Base-by-base conservation (phyloP, 2,329 filamentous ascomycete species). In the Colletotrichum tamarilloi region DNA sequence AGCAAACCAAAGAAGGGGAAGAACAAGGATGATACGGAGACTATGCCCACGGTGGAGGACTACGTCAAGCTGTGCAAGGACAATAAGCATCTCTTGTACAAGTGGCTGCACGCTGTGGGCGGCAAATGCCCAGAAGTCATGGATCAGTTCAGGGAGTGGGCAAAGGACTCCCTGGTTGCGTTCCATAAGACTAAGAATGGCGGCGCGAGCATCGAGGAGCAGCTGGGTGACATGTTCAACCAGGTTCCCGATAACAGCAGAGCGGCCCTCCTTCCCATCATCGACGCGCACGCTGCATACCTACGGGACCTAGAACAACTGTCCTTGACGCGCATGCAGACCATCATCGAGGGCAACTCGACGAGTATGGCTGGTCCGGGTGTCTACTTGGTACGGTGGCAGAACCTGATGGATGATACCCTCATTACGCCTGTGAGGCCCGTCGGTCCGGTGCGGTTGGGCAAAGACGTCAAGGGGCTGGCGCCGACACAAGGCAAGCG, bases 311-410 rank as follows among this genome's bases (percentile, higher is more conserved):
- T 94, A 1, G 85, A 88, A 67, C 75, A 81, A 0, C 84, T 89
- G 1, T 94, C 92, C 0, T 81, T 81, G 1, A 77, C 81, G 0
- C 88, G 89, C 2, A 87, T 93, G 73, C 87, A 90, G 66, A 81
- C 82, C 1, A 87, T 94, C 28, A 84, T 94, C 57, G 85, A 86
- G 67, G 78, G 78, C 1, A 74, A 78, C 5, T 77, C 78, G 58
- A 68, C 66, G 42, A 76, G 63, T 55, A 75, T 88, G 66, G 86
- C 86, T 28, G 93, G 93, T 0, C 93, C 94, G 0, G 94, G 94
- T 1, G 89, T 93, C 59, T 95, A 93, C 78, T 87, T 95, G 28
- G 87, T 89, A 1, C 88, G 91, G 62, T 95, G 94, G 93, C 92
- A 95, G 79, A 85, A 88, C 1, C 84, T 95, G 7, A 84, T 95